Percentiles rank a stretch among this genome's conserved stretches.
phyloP scores from a whole-genome alignment of 345 rosid genomes.

The Ceriops decandra region DNA sequence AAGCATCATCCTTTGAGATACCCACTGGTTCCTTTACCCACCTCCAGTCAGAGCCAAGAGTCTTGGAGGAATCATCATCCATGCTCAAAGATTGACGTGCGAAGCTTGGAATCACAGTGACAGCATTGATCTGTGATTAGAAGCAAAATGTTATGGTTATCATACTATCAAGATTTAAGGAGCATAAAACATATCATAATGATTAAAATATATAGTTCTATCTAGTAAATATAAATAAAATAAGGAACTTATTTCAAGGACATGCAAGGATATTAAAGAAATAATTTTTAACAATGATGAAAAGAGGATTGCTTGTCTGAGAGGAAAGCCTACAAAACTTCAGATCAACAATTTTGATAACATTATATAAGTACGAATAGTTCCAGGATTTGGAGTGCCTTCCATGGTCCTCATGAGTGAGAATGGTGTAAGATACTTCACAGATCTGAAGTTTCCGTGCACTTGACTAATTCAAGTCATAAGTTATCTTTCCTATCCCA shows the following conservation, averaged over 20 bases:
- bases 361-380: no score
- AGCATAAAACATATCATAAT: not conserved
- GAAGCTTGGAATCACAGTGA: conserved; percentile 52
- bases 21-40: conserved; percentile 81
- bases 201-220: not conserved
- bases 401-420: no score
- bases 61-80: conserved; percentile 40
- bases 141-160: conserved; percentile 10
- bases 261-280: not conserved
- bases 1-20: conserved; percentile 60
- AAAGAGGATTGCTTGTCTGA: not conserved
- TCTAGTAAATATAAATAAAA: not conserved
- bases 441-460: no score
- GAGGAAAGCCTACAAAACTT: not conserved
- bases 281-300: not conserved
- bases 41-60: conserved; percentile 62
- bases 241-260: not conserved
- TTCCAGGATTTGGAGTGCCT: no score
- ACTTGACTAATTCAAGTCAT: no score
- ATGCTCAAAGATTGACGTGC: conserved; percentile 39
- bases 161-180: not conserved
- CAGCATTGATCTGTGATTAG: conserved; percentile 58
- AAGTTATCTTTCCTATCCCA: no score
- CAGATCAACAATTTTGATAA: no score
- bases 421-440: no score